Evolutionary conservation across 78 protist genomes (phyloP).

Genomic region (Dictyostelium firmibasis): DNA sequence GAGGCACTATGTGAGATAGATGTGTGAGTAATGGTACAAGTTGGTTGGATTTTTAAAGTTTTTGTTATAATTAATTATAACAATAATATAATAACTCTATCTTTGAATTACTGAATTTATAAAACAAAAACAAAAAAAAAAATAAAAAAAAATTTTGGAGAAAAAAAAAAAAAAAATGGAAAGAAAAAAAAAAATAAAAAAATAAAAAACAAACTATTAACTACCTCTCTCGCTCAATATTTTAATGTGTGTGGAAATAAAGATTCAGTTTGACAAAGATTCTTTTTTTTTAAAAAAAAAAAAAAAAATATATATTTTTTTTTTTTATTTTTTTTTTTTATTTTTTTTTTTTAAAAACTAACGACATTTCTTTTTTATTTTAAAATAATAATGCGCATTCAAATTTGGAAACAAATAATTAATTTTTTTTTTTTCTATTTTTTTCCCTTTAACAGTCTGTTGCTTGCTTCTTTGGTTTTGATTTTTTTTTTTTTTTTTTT

Average conservation of each 20-base stretch:
- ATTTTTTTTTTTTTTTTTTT: too few species aligned
- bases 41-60: neutral
- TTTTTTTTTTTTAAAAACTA: neutral
- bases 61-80: neutral
- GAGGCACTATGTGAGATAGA: neutral
- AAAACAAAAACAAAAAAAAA: neutral
- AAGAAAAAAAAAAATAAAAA: neutral
- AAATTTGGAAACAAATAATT: neutral
- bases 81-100: neutral
- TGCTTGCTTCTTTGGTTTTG: neutral
- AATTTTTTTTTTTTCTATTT: too few species aligned
- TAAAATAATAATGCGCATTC: neutral
- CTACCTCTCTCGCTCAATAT: neutral
- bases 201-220: too few species aligned
- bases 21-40: neutral
- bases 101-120: neutral
- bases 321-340: too few species aligned
- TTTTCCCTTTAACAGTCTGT: neutral
- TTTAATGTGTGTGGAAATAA: neutral
- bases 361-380: neutral
- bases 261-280: too few species aligned
- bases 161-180: neutral
- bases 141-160: neutral
- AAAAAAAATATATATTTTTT: too few species aligned
- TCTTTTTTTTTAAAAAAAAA: too few species aligned